Conservation (phyloP, 441 rosid genomes). For the Melastoma candidum region DNA sequence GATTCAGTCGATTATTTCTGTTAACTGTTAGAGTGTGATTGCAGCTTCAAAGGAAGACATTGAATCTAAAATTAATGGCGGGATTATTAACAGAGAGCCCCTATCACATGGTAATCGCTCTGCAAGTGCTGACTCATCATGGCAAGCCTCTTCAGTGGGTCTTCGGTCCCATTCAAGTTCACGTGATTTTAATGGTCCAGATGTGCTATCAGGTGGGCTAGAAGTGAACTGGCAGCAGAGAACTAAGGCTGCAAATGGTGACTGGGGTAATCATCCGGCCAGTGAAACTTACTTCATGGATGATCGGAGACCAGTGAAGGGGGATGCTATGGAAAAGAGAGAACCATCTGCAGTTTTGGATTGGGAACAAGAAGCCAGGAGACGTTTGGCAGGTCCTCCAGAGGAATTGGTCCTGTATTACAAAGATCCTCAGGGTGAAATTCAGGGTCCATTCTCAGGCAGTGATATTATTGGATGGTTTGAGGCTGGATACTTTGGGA, state of each 20-base stretch:
- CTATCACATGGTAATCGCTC: conserved; percentile 35
- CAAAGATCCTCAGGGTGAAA: conserved; percentile 93
- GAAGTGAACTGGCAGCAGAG: conserved; percentile 37
- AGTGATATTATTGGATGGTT: conserved; percentile 94
- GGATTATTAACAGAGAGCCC: conserved; percentile 30
- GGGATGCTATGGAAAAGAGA: conserved; percentile 51
- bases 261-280: conserved; percentile 33
- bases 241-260: conserved; percentile 35
- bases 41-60: conserved; percentile 47
- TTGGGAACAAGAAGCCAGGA: conserved; percentile 65
- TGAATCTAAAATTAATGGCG: conserved; percentile 39
- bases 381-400: conserved; percentile 44
- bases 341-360: conserved; percentile 52
- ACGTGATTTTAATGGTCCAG: conserved; percentile 43
- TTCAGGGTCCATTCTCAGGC: conserved; percentile 95
- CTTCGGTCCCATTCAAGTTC: conserved; percentile 33
- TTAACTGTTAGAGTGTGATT: conserved; percentile 16
- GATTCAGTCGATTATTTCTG: background rate
- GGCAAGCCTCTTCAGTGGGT: conserved; percentile 49
- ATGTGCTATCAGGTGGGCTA: conserved; percentile 32
- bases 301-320: conserved; percentile 55
- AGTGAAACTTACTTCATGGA: conserved; percentile 38
- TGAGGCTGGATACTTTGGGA: conserved; percentile 96
- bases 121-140: conserved; percentile 30
- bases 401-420: conserved; percentile 72